Evolutionary conservation across 2,329 filamentous ascomycete species (phyloP), one percentile per base, ranked within the genome.

Genomic region (Diplodia corticola): DNA sequence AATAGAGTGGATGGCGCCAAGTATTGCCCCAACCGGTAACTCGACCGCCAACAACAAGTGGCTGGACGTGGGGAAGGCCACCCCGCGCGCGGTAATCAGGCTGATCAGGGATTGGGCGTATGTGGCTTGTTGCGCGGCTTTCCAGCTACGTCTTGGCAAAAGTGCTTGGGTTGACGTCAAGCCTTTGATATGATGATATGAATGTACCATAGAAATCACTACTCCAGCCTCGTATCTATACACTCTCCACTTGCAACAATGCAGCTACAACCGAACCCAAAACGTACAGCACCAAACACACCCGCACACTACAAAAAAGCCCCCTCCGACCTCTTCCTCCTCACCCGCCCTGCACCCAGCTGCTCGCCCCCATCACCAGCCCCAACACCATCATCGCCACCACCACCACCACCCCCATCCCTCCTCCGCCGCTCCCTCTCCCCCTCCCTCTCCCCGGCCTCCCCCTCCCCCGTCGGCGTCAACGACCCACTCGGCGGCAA

Each of bases 401-500:
- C 46, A 17, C n/a, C 46, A 24, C 22, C n/a, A 12, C 46, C 46
- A 6, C 9, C 15, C 46, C 9, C 7, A 9, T 49, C 9, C 22
- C 5, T 28, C 24, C 28, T 17, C 26, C 28, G n/a, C n/a, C n/a
- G n/a, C n/a, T n/a, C 26, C 13, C 9, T 26, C 1, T 5, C 48
- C 13, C 33, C 28, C 53, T 40, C 53, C 12, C 17, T n/a, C 20
- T 6, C 53, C 13, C 33, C 30, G 30, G 30, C 30, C 9, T 33
- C 30, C 10, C 10, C 30, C 9, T 10, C 30, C 30, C 30, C 20
- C 53, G 51, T 37, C 30, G 51, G 54, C 54, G 54, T 28, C 35
- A 57, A 7, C 54, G 24, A 13, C 54, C 54, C 54, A 22, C 54
- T 57, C 54, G 54, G 54, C 54, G 54, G 54, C 54, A 59, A 24